These are phyloP conservation scores for Cordia subcordata DNA, from an alignment of 257 asterid genomes.

Conservation along the genomic window DNA sequence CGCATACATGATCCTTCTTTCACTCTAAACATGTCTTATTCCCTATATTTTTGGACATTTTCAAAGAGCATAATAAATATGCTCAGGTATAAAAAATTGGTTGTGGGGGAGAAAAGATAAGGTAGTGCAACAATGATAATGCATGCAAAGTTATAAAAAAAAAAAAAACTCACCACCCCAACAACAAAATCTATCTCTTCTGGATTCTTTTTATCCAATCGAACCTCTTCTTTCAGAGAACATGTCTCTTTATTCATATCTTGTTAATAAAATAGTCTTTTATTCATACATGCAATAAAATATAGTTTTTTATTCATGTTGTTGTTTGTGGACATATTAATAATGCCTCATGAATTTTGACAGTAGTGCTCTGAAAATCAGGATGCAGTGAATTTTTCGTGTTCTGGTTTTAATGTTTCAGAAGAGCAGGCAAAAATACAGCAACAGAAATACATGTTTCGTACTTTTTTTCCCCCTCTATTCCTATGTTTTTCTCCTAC, in stretches of 20 bases:
- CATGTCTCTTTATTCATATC: slow-evolving; percentile 74
- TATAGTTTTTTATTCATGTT: slow-evolving; percentile 18
- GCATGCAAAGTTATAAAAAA: slow-evolving; percentile 48
- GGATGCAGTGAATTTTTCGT: background rate
- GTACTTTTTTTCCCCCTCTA: too few species aligned
- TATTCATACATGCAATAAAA: too few species aligned
- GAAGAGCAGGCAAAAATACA: background rate
- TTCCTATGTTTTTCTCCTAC: too few species aligned
- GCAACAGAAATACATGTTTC: background rate
- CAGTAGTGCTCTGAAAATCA: background rate
- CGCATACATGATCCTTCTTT: too few species aligned
- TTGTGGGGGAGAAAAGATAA: slow-evolving; percentile 72
- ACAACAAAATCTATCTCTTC: slow-evolving; percentile 58
- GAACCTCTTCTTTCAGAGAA: slow-evolving; percentile 89
- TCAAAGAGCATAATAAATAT: slow-evolving; percentile 14
- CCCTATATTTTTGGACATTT: too few species aligned
- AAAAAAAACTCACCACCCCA: slow-evolving; percentile 44
- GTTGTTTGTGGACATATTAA: background rate
- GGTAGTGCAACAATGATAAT: slow-evolving; percentile 58
- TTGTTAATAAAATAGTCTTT: slow-evolving; percentile 25
- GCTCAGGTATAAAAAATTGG: slow-evolving; percentile 21
- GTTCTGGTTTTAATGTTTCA: background rate
- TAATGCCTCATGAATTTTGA: background rate
- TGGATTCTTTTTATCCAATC: slow-evolving; percentile 73
- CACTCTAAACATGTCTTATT: too few species aligned